Evolutionary conservation across 73 alveolate genomes (phyloP).

Genomic region (Paramecium primaurelia): DNA sequence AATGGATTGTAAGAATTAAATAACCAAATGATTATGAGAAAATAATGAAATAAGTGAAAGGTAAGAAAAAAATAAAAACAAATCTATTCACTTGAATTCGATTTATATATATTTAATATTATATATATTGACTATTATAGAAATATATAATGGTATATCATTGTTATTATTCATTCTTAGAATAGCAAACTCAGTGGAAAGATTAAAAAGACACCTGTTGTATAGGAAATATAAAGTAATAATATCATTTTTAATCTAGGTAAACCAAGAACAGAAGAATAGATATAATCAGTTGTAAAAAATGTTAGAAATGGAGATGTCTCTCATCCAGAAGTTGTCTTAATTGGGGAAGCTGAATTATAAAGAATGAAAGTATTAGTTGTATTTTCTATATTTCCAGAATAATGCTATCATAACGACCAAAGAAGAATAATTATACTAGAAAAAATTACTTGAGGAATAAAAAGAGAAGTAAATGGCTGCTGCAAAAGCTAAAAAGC

Average conservation of each 20-base stretch:
- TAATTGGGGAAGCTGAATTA: slow-evolving; percentile 52
- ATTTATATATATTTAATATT: not conserved
- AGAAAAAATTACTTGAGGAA: slow-evolving; percentile 57
- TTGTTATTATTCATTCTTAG: not conserved
- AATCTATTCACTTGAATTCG: slow-evolving; percentile 3
- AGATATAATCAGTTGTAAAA: slow-evolving; percentile 29
- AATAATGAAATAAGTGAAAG: slow-evolving; percentile 20
- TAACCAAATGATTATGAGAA: slow-evolving; percentile 41
- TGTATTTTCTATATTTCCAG: not conserved
- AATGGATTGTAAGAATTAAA: not conserved
- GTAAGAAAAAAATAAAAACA: slow-evolving; percentile 1
- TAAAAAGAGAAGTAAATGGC: slow-evolving; percentile 63
- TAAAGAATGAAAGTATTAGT: slow-evolving; percentile 56
- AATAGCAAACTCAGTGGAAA: not conserved
- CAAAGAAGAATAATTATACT: slow-evolving; percentile 53
- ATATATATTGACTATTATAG: not conserved
- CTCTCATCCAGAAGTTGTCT: slow-evolving; percentile 58
- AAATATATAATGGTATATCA: not conserved
- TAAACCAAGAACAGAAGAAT: slow-evolving; percentile 29
- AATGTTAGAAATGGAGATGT: slow-evolving; percentile 53
- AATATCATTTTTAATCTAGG: not conserved
- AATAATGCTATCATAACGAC: slow-evolving; percentile 62
- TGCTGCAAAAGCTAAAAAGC: slow-evolving; percentile 59
- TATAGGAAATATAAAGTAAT: not conserved
- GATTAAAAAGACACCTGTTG: not conserved